A percentile compares a stretch with the other conserved stretches of the same genome.
Conservation (phyloP, 2,329 filamentous ascomycete species). For the Pseudocercospora cruenta region DNA sequence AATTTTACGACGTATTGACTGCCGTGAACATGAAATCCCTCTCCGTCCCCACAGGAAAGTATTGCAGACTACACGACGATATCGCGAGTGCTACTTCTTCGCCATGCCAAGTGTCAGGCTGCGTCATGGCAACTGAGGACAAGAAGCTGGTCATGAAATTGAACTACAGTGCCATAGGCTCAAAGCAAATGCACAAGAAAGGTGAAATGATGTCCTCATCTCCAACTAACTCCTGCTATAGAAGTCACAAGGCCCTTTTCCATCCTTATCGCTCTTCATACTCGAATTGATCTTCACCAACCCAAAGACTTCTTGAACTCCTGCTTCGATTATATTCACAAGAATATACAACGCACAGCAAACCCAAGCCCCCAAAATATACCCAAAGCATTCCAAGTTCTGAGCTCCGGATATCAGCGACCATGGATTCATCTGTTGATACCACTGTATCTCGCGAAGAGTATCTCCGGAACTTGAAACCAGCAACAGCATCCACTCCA, state of each 20-base stretch:
- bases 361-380: neutral
- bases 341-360: neutral
- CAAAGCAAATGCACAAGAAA: neutral
- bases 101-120: neutral
- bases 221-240: no score
- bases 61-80: neutral
- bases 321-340: neutral
- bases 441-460: neutral
- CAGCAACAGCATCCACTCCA: neutral
- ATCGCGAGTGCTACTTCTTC: neutral
- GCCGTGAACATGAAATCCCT: neutral
- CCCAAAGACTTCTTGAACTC: neutral
- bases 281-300: neutral
- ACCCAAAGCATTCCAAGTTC: neutral
- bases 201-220: neutral
- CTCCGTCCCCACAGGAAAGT: neutral
- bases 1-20: neutral
- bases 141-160: neutral
- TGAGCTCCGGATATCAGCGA: neutral
- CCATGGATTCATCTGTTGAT: neutral
- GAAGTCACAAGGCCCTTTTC: no score
- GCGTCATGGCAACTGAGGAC: neutral
- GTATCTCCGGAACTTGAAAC: neutral
- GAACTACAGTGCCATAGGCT: neutral
- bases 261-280: neutral